phyloP scores from a whole-genome alignment of 768 basidiomycete genomes.

The Pisolithus tinctorius region DNA sequence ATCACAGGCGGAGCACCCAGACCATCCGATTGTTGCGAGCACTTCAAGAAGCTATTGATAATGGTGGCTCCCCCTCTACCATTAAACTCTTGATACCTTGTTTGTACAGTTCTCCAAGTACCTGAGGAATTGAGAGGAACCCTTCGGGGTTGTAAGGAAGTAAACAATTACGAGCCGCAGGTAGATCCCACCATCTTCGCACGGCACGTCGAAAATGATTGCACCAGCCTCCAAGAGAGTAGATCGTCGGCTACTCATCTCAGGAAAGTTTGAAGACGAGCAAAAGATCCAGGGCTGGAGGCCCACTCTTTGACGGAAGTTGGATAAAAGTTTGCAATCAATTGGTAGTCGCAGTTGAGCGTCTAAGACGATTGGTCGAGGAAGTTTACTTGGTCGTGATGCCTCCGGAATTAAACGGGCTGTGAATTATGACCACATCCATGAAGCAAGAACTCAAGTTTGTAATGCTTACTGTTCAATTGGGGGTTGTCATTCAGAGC shows the following conservation, averaged over 20 bases:
- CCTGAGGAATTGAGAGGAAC: conserved; percentile 35
- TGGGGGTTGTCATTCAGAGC: conserved; percentile 90
- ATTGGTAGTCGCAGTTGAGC: conserved; percentile 57
- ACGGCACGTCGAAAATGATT: conserved; percentile 46
- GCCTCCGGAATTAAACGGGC: conserved; percentile 49
- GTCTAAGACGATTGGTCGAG: conserved; percentile 84
- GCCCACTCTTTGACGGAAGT: conserved; percentile 52
- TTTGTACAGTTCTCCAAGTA: conserved; percentile 48
- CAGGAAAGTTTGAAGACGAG: conserved; percentile 17
- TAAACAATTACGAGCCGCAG: not conserved
- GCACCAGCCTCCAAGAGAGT: conserved; percentile 64
- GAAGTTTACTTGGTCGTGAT: conserved; percentile 40
- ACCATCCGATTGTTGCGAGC: conserved; percentile 4
- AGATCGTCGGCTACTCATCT: conserved; percentile 28
- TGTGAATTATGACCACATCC: conserved; percentile 17
- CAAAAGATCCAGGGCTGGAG: conserved; percentile 72
- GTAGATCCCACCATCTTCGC: conserved; percentile 29
- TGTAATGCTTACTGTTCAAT: conserved; percentile 63
- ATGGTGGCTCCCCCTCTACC: conserved; percentile 93
- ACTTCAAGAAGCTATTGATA: conserved; percentile 46
- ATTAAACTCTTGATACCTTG: conserved; percentile 71
- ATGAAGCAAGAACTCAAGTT: not conserved
- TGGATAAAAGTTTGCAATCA: conserved; percentile 63
- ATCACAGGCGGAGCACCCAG: conserved; percentile 31
- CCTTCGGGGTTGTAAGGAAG: conserved; percentile 18